phyloP scores from a whole-genome alignment of 2,329 filamentous ascomycete genomes.

The Plenodomus tracheiphilus region DNA sequence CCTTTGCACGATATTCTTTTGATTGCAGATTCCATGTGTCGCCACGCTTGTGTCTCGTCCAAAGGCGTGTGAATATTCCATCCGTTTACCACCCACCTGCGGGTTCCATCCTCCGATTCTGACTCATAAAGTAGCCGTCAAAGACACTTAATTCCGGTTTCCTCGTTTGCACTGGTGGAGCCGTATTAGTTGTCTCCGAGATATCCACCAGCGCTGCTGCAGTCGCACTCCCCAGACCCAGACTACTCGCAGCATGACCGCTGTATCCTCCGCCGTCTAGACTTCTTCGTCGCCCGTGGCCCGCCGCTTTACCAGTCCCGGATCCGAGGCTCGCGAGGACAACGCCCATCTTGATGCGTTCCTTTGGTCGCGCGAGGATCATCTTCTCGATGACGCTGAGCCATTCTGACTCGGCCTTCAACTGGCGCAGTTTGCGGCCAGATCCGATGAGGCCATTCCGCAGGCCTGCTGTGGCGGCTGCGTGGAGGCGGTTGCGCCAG shows the following conservation, averaged over 20 bases:
- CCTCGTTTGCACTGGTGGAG: slow-evolving; percentile 3
- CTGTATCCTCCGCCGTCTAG: slow-evolving; percentile 41
- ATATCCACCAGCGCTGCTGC: slow-evolving; percentile 19
- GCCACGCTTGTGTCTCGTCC: no score
- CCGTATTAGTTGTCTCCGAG: slow-evolving; percentile 6
- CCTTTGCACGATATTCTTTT: no score
- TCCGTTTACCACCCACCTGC: slow-evolving; percentile 24
- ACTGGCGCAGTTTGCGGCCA: slow-evolving; percentile 35
- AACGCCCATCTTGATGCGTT: slow-evolving; percentile 40
- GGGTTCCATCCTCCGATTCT: slow-evolving; percentile 28
- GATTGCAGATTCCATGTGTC: no score
- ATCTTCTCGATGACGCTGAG: slow-evolving; percentile 43
- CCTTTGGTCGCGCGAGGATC: slow-evolving; percentile 36
- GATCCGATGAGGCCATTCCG: slow-evolving; percentile 34
- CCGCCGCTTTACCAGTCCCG: slow-evolving; percentile 23
- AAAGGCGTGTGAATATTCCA: no score
- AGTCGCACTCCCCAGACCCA: slow-evolving; percentile 17
- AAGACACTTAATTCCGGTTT: slow-evolving; percentile 41
- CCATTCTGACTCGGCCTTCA: slow-evolving; percentile 40
- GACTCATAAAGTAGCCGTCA: slow-evolving; percentile 42
- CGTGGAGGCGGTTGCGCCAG: slow-evolving; percentile 39
- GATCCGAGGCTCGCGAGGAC: slow-evolving; percentile 34
- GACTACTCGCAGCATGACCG: slow-evolving; percentile 28
- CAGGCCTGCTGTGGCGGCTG: slow-evolving; percentile 34
- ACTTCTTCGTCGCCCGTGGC: slow-evolving; percentile 34